phyloP scores from a whole-genome alignment of 371 early-diverging fungal species.

The Mortierella sp. region DNA sequence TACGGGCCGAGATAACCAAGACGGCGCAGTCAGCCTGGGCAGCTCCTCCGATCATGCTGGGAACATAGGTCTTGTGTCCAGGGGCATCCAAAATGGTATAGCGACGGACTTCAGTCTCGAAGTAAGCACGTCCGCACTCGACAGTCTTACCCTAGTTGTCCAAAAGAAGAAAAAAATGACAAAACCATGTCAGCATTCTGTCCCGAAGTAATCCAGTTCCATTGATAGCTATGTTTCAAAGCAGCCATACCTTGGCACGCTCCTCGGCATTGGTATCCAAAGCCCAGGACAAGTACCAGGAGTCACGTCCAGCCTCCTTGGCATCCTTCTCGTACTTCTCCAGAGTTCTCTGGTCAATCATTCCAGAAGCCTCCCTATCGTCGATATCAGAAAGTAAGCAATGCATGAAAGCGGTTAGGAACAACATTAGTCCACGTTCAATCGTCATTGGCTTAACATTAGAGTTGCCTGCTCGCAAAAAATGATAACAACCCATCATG shows the following conservation, averaged over 20 bases:
- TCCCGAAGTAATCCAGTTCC: neutral
- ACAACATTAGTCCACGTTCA: neutral
- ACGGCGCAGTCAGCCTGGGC: conserved; percentile 98
- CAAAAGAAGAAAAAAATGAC: neutral
- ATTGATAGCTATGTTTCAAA: neutral
- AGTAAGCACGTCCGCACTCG: conserved; percentile 97
- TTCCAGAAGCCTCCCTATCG: conserved; percentile 81
- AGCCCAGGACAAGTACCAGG: conserved; percentile 99
- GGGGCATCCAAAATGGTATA: conserved; percentile 99
- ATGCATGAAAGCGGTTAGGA: neutral
- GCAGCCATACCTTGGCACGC: conserved; percentile 84
- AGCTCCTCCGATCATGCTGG: conserved; percentile 99
- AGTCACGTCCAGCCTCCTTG: conserved; percentile 96
- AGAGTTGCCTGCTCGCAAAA: conserved; percentile 76
- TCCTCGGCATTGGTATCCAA: conserved; percentile 97
- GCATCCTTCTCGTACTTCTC: conserved; percentile 99
- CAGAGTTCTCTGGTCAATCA: conserved; percentile 99
- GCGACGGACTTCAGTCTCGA: conserved; percentile 95
- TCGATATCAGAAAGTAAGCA: neutral
- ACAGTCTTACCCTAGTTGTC: conserved; percentile 91
- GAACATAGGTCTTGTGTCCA: conserved; percentile 99
- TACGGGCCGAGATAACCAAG: conserved; percentile 98
- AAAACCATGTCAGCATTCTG: neutral
- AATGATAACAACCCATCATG: neutral
- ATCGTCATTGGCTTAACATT: conserved; percentile 3